These are phyloP conservation scores for Annulohypoxylon stygium DNA, from an alignment of 495 filamentous ascomycete species.

Conservation along the genomic window DNA sequence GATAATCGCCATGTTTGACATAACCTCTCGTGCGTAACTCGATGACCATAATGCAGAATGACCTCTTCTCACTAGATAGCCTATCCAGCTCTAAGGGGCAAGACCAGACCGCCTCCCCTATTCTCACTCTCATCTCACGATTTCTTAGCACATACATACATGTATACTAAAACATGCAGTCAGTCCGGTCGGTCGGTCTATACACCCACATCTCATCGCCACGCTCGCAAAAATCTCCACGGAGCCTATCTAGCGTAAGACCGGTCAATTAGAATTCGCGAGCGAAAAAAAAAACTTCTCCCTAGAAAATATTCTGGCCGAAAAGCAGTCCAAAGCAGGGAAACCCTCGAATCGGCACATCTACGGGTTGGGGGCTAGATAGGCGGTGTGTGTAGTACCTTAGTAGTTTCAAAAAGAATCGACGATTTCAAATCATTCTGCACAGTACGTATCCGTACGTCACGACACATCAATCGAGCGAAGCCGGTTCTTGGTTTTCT, in stretches of 20 bases:
- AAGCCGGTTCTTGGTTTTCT: background rate
- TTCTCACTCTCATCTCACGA: constrained; percentile 1
- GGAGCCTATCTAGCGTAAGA: constrained; percentile 5
- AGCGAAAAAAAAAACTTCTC: background rate
- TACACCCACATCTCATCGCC: constrained; percentile 1
- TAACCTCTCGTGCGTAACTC: background rate
- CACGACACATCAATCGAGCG: constrained; percentile 14
- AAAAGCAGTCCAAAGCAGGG: constrained; percentile 13
- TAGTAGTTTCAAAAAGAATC: constrained; percentile 3
- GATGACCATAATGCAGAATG: background rate
- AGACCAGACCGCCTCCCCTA: background rate
- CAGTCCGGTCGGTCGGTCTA: background rate
- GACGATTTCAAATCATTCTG: constrained; percentile 28
- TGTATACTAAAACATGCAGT: constrained; percentile 1
- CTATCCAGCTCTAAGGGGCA: constrained; percentile 3
- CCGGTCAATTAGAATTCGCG: constrained; percentile 10
- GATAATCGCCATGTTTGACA: background rate
- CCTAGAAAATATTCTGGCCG: background rate
- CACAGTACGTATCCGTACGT: constrained; percentile 17
- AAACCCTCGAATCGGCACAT: constrained; percentile 23
- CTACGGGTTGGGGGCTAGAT: constrained; percentile 38
- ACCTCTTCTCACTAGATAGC: background rate
- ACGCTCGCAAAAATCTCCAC: background rate
- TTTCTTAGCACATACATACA: background rate
- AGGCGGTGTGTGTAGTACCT: constrained; percentile 27